Base-by-base conservation (phyloP, 2,329 filamentous ascomycete species). In the Ceratocystis alfenasii region DNA sequence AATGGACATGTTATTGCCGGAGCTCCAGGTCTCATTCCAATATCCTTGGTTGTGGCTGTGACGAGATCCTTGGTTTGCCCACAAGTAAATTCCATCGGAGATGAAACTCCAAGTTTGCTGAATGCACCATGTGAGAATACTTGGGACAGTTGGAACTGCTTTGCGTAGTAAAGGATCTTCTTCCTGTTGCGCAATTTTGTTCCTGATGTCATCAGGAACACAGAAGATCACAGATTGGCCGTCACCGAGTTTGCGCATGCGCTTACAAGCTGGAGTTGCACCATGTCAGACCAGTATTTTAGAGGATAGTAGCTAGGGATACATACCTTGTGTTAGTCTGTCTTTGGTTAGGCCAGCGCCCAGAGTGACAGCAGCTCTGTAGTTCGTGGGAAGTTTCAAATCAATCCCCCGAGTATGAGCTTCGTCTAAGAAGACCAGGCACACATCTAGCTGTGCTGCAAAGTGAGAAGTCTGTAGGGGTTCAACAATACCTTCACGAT, bases 391-490 rank as follows among this genome's bases (percentile, higher is more conserved):
- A 0, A 90, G 73, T 44, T 80, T 81, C 0, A 91, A 71, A 68
- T 92, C 87, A 0, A 81, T 89, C 0, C 88, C 87, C 68, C 87
- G 74, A 0, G 87, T 89, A 68, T 91, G 87, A 0, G 81, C 80
- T 66, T 91, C 83, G 62, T 91, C 87, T 0, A 92, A 76, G 65
- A 85, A 91, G 0, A 90, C 77, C 0, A 89, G 72, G 65, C 87
- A 91, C 0, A 69, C 69, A 4, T 83, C 81, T 0, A 87, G 73
- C 5, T 84, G 79, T 0, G 78, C 75, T 0, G 75, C 73, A 69
- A 82, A 89, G 0, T 85, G 79, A 0, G 88, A 90, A 0, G 76
- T 78, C 2, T 80, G 78, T 0, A 91, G 75, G 0, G 74, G 70
- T 46, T 85, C 80, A 0, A 78, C 69, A 0, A 72, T 71, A 0